Base-by-base conservation (phyloP, 306 rosid species). In the Quercus glauca region DNA sequence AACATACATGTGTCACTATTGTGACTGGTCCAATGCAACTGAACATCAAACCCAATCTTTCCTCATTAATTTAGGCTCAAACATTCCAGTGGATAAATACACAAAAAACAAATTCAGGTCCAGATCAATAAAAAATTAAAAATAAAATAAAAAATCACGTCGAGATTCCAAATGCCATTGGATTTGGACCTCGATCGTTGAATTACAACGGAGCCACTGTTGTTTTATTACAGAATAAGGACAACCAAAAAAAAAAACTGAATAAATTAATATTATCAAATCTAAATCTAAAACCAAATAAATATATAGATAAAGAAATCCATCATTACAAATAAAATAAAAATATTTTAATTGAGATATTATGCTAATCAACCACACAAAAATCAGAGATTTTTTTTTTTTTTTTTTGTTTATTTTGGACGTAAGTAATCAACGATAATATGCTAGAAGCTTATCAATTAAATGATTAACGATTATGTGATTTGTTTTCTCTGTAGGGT, bases 401-500 rank as follows among this genome's bases (percentile, higher is more conserved):
- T 60, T 60, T 21, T 29, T 37, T 37, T 37, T 37, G 10, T 37
- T 37, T 37, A 7, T 37, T 37, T 37, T 37, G 45, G 45, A 1
- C 1, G 18, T 1, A 18, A 19, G 13, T 12, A 25, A 74, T 80
- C 67, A 81, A 21, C 19, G 58, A 53, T 78, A 86, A 14, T 20
- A 55, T 5, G 35, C 3, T 20, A 17, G 78, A 20, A 88, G 88
- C 35, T 26, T 8, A 41, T 31, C 52, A 65, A 81, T 25, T 11
- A 88, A 1, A 63, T 65, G 29, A 18, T 71, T n/a, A 19, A 74
- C 55, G 28, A 88, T 67, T 8, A 88, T 77, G 7, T 56, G 77
- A 72, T 88, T 91, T 1, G 97, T 91, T 71, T 63, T 88, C 45
- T 88, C 85, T 1, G 92, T 83, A 0, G 90, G 87, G 64, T 88